Percentiles rank a stretch among this genome's conserved stretches.
These are phyloP conservation scores for Penstemon barbatus DNA, from an alignment of 257 asterid species.

Conservation along the genomic window DNA sequence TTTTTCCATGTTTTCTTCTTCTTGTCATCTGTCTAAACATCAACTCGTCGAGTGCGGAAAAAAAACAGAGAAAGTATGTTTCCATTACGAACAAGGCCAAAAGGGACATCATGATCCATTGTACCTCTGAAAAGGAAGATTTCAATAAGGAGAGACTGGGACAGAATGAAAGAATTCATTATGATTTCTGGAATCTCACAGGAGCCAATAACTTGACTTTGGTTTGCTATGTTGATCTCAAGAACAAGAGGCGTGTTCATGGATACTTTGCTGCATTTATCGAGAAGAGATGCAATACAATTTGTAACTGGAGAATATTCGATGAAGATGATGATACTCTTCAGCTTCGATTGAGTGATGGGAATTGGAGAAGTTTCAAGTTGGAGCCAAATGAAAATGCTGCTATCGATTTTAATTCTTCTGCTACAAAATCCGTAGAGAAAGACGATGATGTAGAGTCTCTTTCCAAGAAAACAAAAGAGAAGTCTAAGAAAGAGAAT, in stretches of 20 bases:
- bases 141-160: neutral
- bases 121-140: neutral
- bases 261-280: conserved; percentile 20
- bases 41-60: conserved; percentile 9
- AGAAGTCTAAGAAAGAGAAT: neutral
- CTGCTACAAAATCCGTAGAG: neutral
- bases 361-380: conserved; percentile 10
- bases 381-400: neutral
- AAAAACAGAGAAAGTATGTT: conserved; percentile 7
- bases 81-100: conserved; percentile 29
- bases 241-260: neutral
- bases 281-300: conserved; percentile 6
- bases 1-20: conserved; percentile 13
- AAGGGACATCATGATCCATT: conserved; percentile 2
- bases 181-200: conserved; percentile 6
- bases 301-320: conserved; percentile 29
- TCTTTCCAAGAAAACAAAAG: neutral
- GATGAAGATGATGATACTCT: conserved; percentile 11
- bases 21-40: neutral
- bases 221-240: conserved; percentile 14
- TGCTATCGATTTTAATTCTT: neutral
- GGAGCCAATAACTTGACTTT: neutral
- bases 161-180: conserved; percentile 13
- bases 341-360: conserved; percentile 15
- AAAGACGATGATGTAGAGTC: neutral